Percentiles rank a stretch among this genome's conserved stretches.
Conservation (phyloP, 495 filamentous ascomycete genomes). For the Podospora fimiseda region DNA sequence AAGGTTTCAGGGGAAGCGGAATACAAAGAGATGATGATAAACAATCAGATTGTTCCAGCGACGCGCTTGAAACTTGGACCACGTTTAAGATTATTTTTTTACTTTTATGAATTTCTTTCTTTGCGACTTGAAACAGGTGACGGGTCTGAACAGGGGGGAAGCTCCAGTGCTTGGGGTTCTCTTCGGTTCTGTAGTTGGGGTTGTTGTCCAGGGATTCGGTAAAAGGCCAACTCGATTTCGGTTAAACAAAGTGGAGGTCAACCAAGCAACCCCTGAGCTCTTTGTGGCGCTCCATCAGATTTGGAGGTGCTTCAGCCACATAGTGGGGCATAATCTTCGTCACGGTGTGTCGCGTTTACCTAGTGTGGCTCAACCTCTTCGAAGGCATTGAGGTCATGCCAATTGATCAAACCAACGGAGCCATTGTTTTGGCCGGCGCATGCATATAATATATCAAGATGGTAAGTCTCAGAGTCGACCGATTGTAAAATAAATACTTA, state of each 20-base stretch:
- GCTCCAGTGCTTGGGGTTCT: slow-evolving; percentile 1
- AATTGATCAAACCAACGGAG: not conserved
- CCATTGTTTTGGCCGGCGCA: slow-evolving; percentile 7
- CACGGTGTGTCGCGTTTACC: not conserved
- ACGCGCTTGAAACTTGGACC: not conserved
- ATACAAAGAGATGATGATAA: not conserved
- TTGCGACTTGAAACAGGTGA: not conserved
- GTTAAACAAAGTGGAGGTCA: not conserved
- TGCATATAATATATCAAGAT: slow-evolving; percentile 16
- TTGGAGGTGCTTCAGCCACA: too few species aligned
- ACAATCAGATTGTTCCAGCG: not conserved
- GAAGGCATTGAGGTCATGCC: not conserved
- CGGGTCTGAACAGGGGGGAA: not conserved
- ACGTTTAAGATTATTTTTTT: not conserved
- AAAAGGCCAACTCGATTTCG: slow-evolving; percentile 4
- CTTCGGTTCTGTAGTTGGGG: slow-evolving; percentile 1
- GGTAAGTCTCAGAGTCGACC: too few species aligned
- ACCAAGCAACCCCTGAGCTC: not conserved
- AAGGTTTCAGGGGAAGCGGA: not conserved
- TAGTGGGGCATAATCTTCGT: not conserved
- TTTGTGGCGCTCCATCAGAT: not conserved
- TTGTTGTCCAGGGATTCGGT: slow-evolving; percentile 14
- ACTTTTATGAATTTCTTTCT: slow-evolving; percentile 13
- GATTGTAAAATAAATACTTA: too few species aligned
- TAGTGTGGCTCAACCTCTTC: slow-evolving; percentile 5